A percentile compares a stretch with the other conserved stretches of the same genome.
phyloP scores from a whole-genome alignment of 768 basidiomycete genomes.

The Pisolithus marmoratus region DNA sequence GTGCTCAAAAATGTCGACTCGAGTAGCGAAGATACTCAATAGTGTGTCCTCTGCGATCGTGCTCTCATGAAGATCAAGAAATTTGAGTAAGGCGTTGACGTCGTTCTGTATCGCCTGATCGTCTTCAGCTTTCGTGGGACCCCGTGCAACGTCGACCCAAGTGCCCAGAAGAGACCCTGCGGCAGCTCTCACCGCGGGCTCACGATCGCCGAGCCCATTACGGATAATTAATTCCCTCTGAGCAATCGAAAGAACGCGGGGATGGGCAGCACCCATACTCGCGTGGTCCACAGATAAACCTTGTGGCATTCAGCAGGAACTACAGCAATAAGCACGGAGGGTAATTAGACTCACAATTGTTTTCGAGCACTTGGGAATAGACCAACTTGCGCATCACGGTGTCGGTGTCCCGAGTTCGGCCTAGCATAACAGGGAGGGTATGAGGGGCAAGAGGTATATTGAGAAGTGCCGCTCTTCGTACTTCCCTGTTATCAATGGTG shows the following conservation, averaged over 20 bases:
- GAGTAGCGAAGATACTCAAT: constrained; percentile 60
- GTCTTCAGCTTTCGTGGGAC: constrained; percentile 35
- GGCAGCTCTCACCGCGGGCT: constrained; percentile 63
- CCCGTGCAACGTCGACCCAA: constrained; percentile 65
- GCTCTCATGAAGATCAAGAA: constrained; percentile 57
- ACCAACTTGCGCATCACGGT: constrained; percentile 66
- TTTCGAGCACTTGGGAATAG: constrained; percentile 54
- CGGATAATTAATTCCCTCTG: constrained; percentile 76
- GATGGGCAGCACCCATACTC: constrained; percentile 56
- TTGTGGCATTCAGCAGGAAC: neutral
- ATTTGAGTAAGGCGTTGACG: constrained; percentile 42
- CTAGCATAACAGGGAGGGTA: constrained; percentile 63
- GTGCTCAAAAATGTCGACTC: constrained; percentile 58
- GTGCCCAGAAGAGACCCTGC: constrained; percentile 63
- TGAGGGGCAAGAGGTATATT: constrained; percentile 55
- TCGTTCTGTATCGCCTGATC: constrained; percentile 31
- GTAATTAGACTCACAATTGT: constrained; percentile 25
- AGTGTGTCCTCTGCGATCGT: constrained; percentile 71
- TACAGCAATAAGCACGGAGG: neutral
- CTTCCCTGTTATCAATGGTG: constrained; percentile 54
- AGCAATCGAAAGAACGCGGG: constrained; percentile 55
- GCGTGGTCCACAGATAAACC: constrained; percentile 17
- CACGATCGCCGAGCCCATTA: constrained; percentile 84
- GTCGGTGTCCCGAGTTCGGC: constrained; percentile 78
- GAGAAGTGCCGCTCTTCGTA: constrained; percentile 72